These are phyloP conservation scores for Cucurbitaria berberidis DNA, from an alignment of 2,329 filamentous ascomycete genomes.

Conservation along the genomic window DNA sequence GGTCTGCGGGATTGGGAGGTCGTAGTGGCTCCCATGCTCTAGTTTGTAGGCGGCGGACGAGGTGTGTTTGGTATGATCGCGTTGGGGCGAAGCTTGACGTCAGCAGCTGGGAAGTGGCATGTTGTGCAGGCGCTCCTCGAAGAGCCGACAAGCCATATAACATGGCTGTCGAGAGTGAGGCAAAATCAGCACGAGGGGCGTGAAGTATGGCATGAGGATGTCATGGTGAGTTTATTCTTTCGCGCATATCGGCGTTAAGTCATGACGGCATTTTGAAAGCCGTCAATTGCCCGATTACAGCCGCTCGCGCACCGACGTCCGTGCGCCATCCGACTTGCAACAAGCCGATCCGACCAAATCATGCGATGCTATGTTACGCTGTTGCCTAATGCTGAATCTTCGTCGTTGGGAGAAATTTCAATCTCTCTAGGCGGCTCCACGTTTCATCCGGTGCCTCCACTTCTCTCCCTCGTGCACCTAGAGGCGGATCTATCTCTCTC, in stretches of 20 bases:
- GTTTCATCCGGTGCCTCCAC: neutral
- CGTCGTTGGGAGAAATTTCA: too few relatives aligned
- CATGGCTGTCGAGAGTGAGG: slow-evolving; percentile 38
- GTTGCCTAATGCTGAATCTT: neutral
- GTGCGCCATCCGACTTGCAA: neutral
- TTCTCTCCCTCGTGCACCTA: neutral
- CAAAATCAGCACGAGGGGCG: slow-evolving; percentile 5
- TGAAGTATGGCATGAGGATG: slow-evolving; percentile 39
- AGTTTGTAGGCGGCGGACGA: slow-evolving; percentile 38
- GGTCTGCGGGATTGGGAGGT: slow-evolving; percentile 78
- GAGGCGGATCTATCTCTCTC: neutral
- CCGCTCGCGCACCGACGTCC: slow-evolving; percentile 6
- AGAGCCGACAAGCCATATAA: slow-evolving; percentile 48
- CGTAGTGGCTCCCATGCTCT: slow-evolving; percentile 52
- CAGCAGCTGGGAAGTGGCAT: slow-evolving; percentile 31
- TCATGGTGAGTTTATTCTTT: slow-evolving; percentile 10
- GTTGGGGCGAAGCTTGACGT: slow-evolving; percentile 17
- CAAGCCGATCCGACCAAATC: neutral
- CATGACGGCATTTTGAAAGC: slow-evolving; percentile 33
- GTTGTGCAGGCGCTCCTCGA: slow-evolving; percentile 32
- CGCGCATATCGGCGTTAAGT: slow-evolving; percentile 20
- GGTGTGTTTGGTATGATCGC: slow-evolving; percentile 16
- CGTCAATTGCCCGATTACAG: slow-evolving; percentile 9
- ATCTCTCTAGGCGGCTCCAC: neutral
- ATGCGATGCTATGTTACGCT: neutral